Evolutionary conservation across 116 monocot species (phyloP).

Genomic region (Zostera marina): DNA sequence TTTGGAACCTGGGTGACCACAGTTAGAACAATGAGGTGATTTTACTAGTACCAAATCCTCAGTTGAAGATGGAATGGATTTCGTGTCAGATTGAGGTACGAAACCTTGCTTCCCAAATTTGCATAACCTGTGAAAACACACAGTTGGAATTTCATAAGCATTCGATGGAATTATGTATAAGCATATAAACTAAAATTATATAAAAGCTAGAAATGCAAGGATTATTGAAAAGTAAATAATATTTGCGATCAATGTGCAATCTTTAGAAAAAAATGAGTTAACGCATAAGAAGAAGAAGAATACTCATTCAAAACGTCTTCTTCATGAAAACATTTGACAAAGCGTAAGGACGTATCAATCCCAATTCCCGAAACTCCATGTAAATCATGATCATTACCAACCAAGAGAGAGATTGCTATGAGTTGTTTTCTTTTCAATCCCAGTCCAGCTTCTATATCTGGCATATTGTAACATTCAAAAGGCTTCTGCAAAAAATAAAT

Average conservation of each 20-base stretch:
- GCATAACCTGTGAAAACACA: conserved; percentile 37
- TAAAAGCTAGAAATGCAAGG: no score
- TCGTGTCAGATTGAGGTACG: conserved; percentile 3
- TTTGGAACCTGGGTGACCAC: conserved; percentile 87
- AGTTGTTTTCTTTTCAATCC: conserved; percentile 68
- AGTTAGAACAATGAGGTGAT: conserved; percentile 64
- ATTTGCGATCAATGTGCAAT: background rate
- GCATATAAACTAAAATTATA: no score
- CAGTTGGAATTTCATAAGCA: background rate
- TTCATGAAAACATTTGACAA: conserved; percentile 56
- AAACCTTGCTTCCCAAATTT: conserved; percentile 44
- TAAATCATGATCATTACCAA: conserved; percentile 75
- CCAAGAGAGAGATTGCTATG: conserved; percentile 30
- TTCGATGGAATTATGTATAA: background rate
- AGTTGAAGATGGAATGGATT: conserved; percentile 6
- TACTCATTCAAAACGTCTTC: conserved; percentile 72
- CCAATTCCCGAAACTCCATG: conserved; percentile 48
- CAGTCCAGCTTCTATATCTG: conserved; percentile 77
- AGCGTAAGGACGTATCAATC: conserved; percentile 76
- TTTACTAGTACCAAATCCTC: conserved; percentile 15
- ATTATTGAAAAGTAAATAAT: background rate
- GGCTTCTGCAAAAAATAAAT: conserved; percentile 51
- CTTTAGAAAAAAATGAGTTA: background rate
- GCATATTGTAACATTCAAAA: conserved; percentile 77
- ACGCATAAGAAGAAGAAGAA: background rate